Conservation (phyloP, 2,329 filamentous ascomycete species). For the Venturiaceae sp. region DNA sequence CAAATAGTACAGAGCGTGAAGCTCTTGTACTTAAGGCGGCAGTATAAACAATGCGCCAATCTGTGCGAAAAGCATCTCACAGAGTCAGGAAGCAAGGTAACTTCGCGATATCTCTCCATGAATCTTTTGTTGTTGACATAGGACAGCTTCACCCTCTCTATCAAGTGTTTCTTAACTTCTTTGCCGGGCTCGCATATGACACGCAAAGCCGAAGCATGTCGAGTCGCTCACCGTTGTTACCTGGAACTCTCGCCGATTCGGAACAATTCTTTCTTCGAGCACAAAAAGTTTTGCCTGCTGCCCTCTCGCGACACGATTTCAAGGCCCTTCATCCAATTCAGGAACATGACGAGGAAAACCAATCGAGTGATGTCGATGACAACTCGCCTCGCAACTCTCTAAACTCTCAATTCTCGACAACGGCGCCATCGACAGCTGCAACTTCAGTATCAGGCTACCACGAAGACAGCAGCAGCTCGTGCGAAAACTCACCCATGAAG, state of each 20-base stretch:
- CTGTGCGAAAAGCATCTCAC: constrained; percentile 17
- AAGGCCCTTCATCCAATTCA: not conserved
- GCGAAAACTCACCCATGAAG: not conserved
- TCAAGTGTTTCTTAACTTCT: constrained; percentile 25
- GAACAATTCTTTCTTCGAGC: constrained; percentile 12
- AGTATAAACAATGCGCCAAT: constrained; percentile 25
- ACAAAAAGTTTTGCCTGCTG: not conserved
- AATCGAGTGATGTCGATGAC: not conserved
- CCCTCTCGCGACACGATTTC: not conserved
- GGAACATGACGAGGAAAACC: not conserved
- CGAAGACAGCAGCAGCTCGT: not conserved
- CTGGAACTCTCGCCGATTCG: constrained; percentile 20
- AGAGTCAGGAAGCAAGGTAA: constrained; percentile 9
- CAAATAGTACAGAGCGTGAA: constrained; percentile 14
- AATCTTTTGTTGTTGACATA: not conserved
- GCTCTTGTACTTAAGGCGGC: constrained; percentile 21
- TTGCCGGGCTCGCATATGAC: constrained; percentile 26
- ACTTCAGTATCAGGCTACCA: not conserved
- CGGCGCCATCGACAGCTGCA: constrained; percentile 1
- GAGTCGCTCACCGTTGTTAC: constrained; percentile 17
- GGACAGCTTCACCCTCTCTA: constrained; percentile 25
- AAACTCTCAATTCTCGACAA: not conserved
- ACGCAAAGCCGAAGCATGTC: constrained; percentile 24
- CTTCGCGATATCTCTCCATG: too few species aligned
- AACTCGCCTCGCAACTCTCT: constrained; percentile 1